A percentile compares a stretch with the other conserved stretches of the same genome.
Evolutionary conservation across 345 rosid genomes (phyloP).

Genomic region (Arabidopsis suecica): DNA sequence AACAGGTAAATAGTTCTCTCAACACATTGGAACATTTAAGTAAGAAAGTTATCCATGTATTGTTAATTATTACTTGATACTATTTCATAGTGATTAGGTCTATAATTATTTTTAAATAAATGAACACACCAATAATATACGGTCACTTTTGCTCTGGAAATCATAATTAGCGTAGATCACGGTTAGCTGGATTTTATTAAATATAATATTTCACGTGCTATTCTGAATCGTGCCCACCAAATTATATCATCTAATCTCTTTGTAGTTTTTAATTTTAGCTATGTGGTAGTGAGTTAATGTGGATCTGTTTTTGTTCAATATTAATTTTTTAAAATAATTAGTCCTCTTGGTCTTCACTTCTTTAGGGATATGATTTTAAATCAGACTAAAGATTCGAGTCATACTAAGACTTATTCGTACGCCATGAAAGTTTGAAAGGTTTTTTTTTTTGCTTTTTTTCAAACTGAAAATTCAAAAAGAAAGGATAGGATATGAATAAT

Average conservation of each 20-base stretch:
- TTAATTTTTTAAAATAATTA: not conserved
- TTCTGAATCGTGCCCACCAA: slow-evolving; percentile 44
- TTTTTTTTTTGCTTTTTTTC: not conserved
- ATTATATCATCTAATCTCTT: slow-evolving; percentile 24
- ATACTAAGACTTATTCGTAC: slow-evolving; percentile 15
- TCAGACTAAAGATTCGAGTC: slow-evolving; percentile 37
- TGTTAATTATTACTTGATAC: not conserved
- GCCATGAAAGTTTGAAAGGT: slow-evolving; percentile 31
- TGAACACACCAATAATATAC: slow-evolving; percentile 23
- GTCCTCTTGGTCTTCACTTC: slow-evolving; percentile 19
- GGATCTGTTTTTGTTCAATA: slow-evolving; percentile 22
- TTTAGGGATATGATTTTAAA: slow-evolving; percentile 39
- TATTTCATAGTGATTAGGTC: slow-evolving; percentile 33
- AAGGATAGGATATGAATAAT: slow-evolving; percentile 28
- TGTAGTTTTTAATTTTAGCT: not conserved
- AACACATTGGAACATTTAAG: not conserved
- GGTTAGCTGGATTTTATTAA: slow-evolving; percentile 40
- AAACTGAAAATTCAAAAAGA: slow-evolving; percentile 28
- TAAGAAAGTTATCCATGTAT: not conserved
- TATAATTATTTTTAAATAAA: not conserved
- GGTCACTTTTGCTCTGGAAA: slow-evolving; percentile 38
- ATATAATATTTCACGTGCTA: slow-evolving; percentile 43
- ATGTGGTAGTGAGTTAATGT: slow-evolving; percentile 30
- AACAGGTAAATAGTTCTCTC: not conserved
- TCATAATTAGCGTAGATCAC: slow-evolving; percentile 39